Base-by-base conservation (phyloP, 495 filamentous ascomycete genomes). In the Neurospora intermedia region DNA sequence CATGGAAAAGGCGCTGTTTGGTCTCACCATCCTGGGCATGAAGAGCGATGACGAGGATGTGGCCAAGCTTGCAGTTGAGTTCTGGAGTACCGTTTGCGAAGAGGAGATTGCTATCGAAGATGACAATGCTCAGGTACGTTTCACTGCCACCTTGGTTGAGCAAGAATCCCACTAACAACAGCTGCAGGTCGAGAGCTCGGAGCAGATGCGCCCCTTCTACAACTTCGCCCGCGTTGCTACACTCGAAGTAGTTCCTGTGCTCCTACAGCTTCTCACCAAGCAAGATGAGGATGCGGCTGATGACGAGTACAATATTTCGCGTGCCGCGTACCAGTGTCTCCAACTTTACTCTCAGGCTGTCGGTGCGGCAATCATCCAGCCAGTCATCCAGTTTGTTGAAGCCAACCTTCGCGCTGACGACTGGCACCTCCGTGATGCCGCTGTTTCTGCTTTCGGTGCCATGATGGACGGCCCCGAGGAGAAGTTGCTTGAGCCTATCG, bases 1-100 rank as follows among this genome's bases (percentile, higher is more conserved):
- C 86, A 99, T 99, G 96, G 96, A 99, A 88, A 98, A 98, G 88
- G 96, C 96, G 66, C 86, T 99, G 45, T 99, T 98, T 81, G 96
- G 96, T 66, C 87, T 99, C 16, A 99, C 96, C n/a, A 96, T 98
- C 73, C 89, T 97, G 85, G 96, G 96, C 72, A 99, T 99, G 96
- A 97, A 96, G 87, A 95, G 90, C 81, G 91, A 93, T 11, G 96
- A 99, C 77, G 96, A 99, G 81, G 96, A 98, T 82, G 96, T 98
- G 46, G 91, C 96, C 54, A 99, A 99, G 87, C 88, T 99, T 39
- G 96, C 96, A 35, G 93, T 99, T 74, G 96, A 99, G 79, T 99
- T 99, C 86, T 99, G 96, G 96, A 98, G 96, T 84, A 98, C 96
- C 23, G 96, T 99, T 46, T 98, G 96, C 84, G 96, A 99, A 80